A percentile compares a stretch with the other conserved stretches of the same genome.
Evolutionary conservation across 768 basidiomycete genomes (phyloP).

Genomic region (Lactarius evosmus): DNA sequence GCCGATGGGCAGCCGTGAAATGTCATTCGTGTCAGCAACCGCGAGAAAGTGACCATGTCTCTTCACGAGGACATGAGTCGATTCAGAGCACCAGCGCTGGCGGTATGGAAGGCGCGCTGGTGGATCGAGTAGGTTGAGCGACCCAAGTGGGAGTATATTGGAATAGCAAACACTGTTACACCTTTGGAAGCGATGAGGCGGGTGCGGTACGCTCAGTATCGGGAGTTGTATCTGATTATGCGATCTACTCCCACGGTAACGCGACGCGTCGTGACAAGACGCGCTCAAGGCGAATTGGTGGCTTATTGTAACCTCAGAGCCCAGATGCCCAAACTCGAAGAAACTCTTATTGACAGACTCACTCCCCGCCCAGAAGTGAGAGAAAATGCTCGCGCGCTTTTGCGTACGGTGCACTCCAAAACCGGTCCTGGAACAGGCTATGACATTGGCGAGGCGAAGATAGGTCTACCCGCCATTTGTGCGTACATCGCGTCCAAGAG

Average conservation of each 20-base stretch:
- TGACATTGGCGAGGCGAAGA: slow-evolving; percentile 38
- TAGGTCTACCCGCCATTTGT: slow-evolving; percentile 49
- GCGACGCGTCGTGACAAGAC: slow-evolving; percentile 9
- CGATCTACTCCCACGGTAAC: slow-evolving; percentile 9
- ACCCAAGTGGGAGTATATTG: neutral
- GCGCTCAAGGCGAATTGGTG: neutral
- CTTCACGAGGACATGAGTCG: neutral
- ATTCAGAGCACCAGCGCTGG: neutral
- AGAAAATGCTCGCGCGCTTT: slow-evolving; percentile 35
- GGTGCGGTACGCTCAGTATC: no score
- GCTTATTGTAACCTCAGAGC: neutral
- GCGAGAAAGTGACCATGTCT: neutral
- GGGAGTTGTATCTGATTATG: slow-evolving; percentile 4
- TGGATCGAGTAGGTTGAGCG: no score
- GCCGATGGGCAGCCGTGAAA: neutral
- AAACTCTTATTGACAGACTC: slow-evolving; percentile 23
- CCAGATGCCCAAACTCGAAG: slow-evolving; percentile 24
- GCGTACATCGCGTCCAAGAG: slow-evolving; percentile 48
- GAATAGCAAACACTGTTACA: neutral
- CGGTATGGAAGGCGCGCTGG: neutral
- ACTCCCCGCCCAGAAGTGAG: slow-evolving; percentile 35
- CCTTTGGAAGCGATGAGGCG: no score
- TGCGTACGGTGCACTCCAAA: slow-evolving; percentile 40
- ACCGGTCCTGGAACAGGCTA: slow-evolving; percentile 52
- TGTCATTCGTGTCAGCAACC: neutral